phyloP scores from a whole-genome alignment of 495 filamentous ascomycete genomes.

The Immersiella caudata region DNA sequence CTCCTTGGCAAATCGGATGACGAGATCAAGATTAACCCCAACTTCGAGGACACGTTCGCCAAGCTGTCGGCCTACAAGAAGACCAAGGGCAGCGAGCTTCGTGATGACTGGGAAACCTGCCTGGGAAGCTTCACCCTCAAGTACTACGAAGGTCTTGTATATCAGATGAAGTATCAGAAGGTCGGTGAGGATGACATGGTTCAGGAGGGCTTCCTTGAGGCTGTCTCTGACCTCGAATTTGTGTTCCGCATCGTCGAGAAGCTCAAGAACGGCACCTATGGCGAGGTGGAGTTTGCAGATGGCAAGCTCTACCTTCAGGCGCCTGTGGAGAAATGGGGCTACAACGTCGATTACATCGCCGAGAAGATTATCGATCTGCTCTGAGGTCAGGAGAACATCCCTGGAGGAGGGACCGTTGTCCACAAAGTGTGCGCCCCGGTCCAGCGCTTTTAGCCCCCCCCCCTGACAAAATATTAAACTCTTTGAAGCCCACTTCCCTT shows the following conservation, averaged over 20 bases:
- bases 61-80: constrained; percentile 43
- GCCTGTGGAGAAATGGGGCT: constrained; percentile 26
- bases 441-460: neutral
- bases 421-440: neutral
- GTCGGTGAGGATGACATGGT: constrained; percentile 52
- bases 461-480: neutral
- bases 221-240: constrained; percentile 42
- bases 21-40: constrained; percentile 46
- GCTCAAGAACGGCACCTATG: constrained; percentile 45
- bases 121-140: constrained; percentile 40
- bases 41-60: constrained; percentile 53
- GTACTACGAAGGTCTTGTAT: constrained; percentile 46
- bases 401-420: neutral
- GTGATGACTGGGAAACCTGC: constrained; percentile 47
- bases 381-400: constrained; percentile 8
- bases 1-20: constrained; percentile 42
- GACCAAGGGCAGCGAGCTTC: constrained; percentile 27
- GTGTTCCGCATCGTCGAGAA: constrained; percentile 51
- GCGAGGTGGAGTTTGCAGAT: constrained; percentile 47
- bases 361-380: constrained; percentile 35
- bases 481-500: neutral
- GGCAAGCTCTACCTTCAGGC: constrained; percentile 48
- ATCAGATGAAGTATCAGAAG: constrained; percentile 44
- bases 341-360: constrained; percentile 29
- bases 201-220: constrained; percentile 51